Evolutionary conservation across 2,329 filamentous ascomycete species (phyloP), one percentile per base, ranked within the genome.

Genomic region (Biscogniauxia marginata): DNA sequence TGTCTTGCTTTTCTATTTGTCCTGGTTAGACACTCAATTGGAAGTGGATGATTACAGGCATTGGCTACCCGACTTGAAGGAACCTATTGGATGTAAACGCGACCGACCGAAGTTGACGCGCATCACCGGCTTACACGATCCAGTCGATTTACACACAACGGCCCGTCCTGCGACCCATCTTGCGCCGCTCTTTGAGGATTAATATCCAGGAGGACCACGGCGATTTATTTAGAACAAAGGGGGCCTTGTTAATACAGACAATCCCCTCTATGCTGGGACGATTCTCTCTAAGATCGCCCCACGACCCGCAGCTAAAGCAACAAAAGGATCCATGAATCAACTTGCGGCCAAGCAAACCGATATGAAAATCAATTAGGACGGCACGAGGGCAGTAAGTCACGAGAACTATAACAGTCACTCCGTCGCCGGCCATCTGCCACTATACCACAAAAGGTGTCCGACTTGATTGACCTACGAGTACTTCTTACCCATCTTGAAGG

Each of bases 61-160:
- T 30, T 49, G 48, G 48, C 25, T 34, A 20, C 48, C 24, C 48
- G 23, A 49, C 23, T 20, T 19, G 13, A 21, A 19, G 48, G 48
- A 46, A 46, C 20, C 30, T 39, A 39, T 39, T 39, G 30, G 30
- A 16, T n/a, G 9, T 21, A 21, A 51, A 45, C 49, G 34, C 49
- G 49, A 51, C 49, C 49, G 19, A 21, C 3, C 20, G 18, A n/a
- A 19, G 9, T 21, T 30, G 11, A 25, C 49, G 49, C 30, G 49
- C 49, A 20, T 19, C 25, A 4, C 34, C 30, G 34, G 44, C 25
- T 44, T 44, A 51, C 49, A 51, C 49, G 49, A 51, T 20, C 49
- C 49, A 51, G 34, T 51, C 25, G 25, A 51, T 51, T 13, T 20
- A 22, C 20, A 39, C 16, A 20, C 18, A 45, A 21, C 24, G 49